A percentile compares a stretch with the other conserved stretches of the same genome.
Evolutionary conservation across 441 rosid genomes (phyloP).

Genomic region (Corymbia calophylla): DNA sequence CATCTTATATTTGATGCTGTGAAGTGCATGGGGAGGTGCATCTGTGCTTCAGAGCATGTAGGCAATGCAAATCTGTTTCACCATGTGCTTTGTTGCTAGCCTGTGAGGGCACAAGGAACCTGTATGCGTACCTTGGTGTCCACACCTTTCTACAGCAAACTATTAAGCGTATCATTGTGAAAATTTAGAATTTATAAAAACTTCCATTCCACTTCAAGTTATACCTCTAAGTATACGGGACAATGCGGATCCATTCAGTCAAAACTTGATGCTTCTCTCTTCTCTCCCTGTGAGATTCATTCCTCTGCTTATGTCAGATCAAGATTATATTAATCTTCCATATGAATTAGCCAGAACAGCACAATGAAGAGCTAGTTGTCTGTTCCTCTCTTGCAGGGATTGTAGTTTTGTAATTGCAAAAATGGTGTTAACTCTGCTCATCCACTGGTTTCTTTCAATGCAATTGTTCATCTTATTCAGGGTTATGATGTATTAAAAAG

Average conservation of each 20-base stretch:
- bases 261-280: neutral
- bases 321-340: neutral
- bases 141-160: neutral
- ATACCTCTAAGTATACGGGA: neutral
- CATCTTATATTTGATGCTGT: neutral
- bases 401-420: neutral
- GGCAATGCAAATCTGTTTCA: neutral
- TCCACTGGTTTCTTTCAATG: neutral
- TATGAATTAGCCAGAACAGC: neutral
- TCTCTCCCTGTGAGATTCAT: neutral
- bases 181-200: neutral
- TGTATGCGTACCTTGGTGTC: neutral
- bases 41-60: neutral
- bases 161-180: neutral
- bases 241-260: neutral
- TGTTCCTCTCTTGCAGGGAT: neutral
- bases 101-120: neutral
- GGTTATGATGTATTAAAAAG: constrained; percentile 84
- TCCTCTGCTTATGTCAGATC: neutral
- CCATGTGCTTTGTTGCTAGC: neutral
- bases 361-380: neutral
- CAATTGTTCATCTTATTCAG: constrained; percentile 20
- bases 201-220: neutral
- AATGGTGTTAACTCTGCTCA: neutral
- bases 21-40: neutral